Percentiles rank a stretch among this genome's conserved stretches.
Evolutionary conservation across 257 asterid species (phyloP).

Genomic region (Asclepias syriaca): DNA sequence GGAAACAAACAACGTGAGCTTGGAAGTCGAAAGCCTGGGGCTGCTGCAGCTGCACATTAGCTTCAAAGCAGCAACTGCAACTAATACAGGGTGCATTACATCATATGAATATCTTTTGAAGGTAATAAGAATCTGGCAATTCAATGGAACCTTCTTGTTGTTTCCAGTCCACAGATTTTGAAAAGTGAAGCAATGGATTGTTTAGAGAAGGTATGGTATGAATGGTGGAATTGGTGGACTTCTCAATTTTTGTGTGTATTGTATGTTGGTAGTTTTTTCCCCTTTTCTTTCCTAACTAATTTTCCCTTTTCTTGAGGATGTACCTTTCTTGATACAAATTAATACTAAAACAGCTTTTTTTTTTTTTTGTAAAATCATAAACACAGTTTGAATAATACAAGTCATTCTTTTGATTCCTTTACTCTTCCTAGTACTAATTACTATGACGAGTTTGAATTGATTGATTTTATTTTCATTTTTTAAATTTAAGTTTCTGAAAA

Average conservation of each 20-base stretch:
- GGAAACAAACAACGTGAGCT: background rate
- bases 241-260: background rate
- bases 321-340: background rate
- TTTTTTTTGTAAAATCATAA: background rate
- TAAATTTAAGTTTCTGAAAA: no score
- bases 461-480: no score
- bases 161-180: background rate
- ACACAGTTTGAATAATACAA: background rate
- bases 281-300: background rate
- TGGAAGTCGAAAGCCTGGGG: background rate
- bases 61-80: background rate
- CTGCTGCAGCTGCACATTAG: background rate
- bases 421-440: background rate
- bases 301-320: background rate
- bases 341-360: background rate
- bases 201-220: background rate
- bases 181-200: background rate
- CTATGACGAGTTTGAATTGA: background rate
- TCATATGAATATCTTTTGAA: no score
- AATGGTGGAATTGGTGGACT: background rate
- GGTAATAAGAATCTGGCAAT: background rate
- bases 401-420: background rate
- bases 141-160: background rate
- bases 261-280: background rate
- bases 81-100: background rate